Evolutionary conservation across 2,329 filamentous ascomycete species (phyloP).

Genomic region (Botrytis cinerea): DNA sequence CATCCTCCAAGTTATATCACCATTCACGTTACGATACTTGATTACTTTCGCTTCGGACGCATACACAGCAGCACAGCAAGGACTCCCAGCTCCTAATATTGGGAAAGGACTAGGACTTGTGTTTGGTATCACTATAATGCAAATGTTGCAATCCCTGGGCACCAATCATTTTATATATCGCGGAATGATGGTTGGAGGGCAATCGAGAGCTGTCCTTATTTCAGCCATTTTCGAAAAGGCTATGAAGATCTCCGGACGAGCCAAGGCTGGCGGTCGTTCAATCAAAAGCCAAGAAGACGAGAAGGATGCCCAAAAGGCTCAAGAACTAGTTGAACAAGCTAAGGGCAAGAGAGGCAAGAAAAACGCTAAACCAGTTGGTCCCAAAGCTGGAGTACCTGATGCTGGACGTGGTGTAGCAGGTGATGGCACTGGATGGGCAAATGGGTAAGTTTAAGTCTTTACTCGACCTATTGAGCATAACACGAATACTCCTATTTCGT

Average conservation of each 20-base stretch:
- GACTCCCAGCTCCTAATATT: constrained; percentile 63
- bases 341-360: constrained; percentile 48
- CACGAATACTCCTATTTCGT: not conserved
- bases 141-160: constrained; percentile 75
- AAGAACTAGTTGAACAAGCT: constrained; percentile 48
- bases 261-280: constrained; percentile 75
- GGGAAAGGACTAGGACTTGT: constrained; percentile 79
- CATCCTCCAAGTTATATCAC: constrained; percentile 77
- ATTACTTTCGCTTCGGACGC: constrained; percentile 84
- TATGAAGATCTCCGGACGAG: constrained; percentile 83
- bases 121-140: constrained; percentile 82
- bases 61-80: constrained; percentile 61
- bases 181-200: constrained; percentile 88
- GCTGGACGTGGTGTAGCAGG: constrained; percentile 54
- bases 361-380: constrained; percentile 46
- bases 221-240: constrained; percentile 89
- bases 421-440: constrained; percentile 84
- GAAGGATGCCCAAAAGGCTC: constrained; percentile 43
- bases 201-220: constrained; percentile 79
- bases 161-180: constrained; percentile 92
- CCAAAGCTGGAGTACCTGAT: constrained; percentile 45
- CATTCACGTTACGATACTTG: constrained; percentile 81
- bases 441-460: constrained; percentile 54
- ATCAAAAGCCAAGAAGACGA: constrained; percentile 37
- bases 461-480: not conserved